Evolutionary conservation across 1,284 basidiomycete genomes (phyloP).

Genomic region (Rhodotorula sp.): DNA sequence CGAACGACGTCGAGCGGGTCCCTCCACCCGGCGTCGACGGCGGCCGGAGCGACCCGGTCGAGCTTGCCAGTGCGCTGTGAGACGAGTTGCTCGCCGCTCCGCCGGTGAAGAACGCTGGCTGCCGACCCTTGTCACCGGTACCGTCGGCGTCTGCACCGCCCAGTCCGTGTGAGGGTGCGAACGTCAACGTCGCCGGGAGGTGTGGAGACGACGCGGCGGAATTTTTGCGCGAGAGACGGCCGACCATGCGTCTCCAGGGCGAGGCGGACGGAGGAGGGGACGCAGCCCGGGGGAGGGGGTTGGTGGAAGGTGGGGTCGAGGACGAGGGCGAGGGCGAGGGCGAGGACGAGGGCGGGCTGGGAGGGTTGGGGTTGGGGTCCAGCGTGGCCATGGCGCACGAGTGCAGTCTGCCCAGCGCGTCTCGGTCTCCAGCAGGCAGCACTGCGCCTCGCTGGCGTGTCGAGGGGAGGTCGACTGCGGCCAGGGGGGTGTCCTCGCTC

Average conservation of each 20-base stretch:
- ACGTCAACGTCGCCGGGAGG: background rate
- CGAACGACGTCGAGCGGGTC: background rate
- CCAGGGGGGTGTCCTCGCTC: too few relatives aligned
- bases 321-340: background rate
- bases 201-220: background rate
- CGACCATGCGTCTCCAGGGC: conserved; percentile 33
- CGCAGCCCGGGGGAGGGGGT: background rate
- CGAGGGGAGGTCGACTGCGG: too few relatives aligned
- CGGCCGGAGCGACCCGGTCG: too few relatives aligned
- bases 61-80: too few relatives aligned
- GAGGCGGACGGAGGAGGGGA: conserved; percentile 3
- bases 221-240: conserved; percentile 22
- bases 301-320: background rate
- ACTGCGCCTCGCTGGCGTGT: too few relatives aligned
- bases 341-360: background rate
- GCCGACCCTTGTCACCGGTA: too few relatives aligned
- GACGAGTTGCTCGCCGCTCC: too few relatives aligned
- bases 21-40: too few relatives aligned
- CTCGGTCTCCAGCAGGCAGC: too few relatives aligned
- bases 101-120: too few relatives aligned
- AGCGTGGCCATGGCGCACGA: background rate
- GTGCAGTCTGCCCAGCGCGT: too few relatives aligned
- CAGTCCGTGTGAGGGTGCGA: background rate
- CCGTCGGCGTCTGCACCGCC: too few relatives aligned
- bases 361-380: background rate